Base-by-base conservation (phyloP, 2,329 filamentous ascomycete genomes). In the Microsporum audouinii region DNA sequence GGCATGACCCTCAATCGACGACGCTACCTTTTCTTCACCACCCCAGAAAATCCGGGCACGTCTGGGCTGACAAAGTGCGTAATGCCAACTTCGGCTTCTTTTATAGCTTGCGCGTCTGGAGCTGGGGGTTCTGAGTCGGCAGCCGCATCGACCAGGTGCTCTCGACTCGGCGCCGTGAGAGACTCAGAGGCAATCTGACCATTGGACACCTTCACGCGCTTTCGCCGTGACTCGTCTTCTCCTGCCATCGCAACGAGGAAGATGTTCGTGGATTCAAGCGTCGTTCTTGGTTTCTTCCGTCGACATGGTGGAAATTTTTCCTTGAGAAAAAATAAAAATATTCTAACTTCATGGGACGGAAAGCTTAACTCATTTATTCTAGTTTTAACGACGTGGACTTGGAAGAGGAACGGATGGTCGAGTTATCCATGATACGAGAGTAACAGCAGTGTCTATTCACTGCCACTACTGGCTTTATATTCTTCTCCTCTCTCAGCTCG, bases 1-100 rank as follows among this genome's bases (percentile, higher is more conserved):
- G 3, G 8, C 29, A 51, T n/a, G 39, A n/a, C 45, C 29, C 10
- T 33, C 33, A 6, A 38, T 57, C 23, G 29, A 33, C 34, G 39
- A 49, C n/a, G 60, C 64, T 62, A 83, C 81, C 84, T 80, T 70
- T 87, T 84, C 77, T 89, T 89, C 68, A 89, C 68, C 12, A 85
- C 77, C 17, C 85, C 87, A 12, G 75, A 72, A 65, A 88, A 88
- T 0, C 84, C 83, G 60, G 78, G 73, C 36, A 80, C 78, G n/a
- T 79, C 72, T 1, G 78, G 73, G 53, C 79, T 82, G 14, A 87
- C 81, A 70, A 82, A 88, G 65, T 83, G 79, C 6, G 81, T 82
- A 65, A 89, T 88, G 33, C 87, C 86, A 60, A 81, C 80, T 62
- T 78, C 71, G 7, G 67, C 63, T 66, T 79, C 77, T 63, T 73